phyloP scores from a whole-genome alignment of 2,329 filamentous ascomycete species.

The Alternaria gansuensis region DNA sequence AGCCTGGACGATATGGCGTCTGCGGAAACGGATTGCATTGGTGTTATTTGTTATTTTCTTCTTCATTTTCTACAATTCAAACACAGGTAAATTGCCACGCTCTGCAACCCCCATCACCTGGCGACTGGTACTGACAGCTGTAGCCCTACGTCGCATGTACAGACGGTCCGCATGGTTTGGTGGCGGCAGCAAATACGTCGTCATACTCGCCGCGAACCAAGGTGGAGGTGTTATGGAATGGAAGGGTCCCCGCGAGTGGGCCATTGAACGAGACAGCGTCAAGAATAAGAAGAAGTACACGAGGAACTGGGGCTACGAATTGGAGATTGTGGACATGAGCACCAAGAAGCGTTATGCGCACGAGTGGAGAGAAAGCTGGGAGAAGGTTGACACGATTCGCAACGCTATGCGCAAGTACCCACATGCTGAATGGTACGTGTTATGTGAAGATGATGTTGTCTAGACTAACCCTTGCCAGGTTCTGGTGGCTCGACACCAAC shows the following conservation, averaged over 20 bases:
- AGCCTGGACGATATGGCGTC: slow-evolving; percentile 67
- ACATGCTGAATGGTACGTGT: slow-evolving; percentile 89
- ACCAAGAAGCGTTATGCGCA: slow-evolving; percentile 98
- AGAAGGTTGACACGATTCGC: slow-evolving; percentile 94
- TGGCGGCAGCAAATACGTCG: slow-evolving; percentile 89
- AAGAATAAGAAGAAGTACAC: slow-evolving; percentile 94
- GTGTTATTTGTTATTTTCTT: slow-evolving; percentile 68
- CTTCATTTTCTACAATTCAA: slow-evolving; percentile 70
- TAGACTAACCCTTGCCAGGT: slow-evolving; percentile 68
- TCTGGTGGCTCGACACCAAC: slow-evolving; percentile 99
- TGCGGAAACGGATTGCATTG: slow-evolving; percentile 70
- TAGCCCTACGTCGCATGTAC: slow-evolving; percentile 69
- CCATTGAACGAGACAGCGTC: slow-evolving; percentile 94
- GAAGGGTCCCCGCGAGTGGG: slow-evolving; percentile 98
- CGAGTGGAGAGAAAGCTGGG: slow-evolving; percentile 99
- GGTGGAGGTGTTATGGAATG: slow-evolving; percentile 98
- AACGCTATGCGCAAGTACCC: slow-evolving; percentile 92
- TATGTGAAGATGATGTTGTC: not conserved
- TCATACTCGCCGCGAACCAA: slow-evolving; percentile 91
- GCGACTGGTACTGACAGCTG: slow-evolving; percentile 31
- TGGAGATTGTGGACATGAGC: slow-evolving; percentile 98
- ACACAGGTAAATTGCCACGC: slow-evolving; percentile 71
- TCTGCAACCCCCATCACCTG: not conserved
- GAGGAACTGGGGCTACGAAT: slow-evolving; percentile 87
- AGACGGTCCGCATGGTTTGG: slow-evolving; percentile 77